Evolutionary conservation across 1,284 basidiomycete genomes (phyloP), one percentile per base, ranked within the genome.

Genomic region (Coniferiporia weirii): DNA sequence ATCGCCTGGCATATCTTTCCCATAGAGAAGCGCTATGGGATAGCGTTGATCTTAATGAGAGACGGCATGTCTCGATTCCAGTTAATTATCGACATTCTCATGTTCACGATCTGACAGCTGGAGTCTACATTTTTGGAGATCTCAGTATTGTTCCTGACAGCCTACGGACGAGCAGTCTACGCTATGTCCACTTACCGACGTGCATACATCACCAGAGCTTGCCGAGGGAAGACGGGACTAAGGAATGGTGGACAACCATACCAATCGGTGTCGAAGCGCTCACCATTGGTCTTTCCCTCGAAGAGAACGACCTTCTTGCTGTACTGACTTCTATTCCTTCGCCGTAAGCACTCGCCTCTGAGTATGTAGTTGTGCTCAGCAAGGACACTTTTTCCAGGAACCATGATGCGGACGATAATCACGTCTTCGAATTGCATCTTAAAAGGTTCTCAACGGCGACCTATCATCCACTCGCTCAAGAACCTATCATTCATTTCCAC

Each of bases 241-340:
- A 10, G 3, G 35, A 46, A 17, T 50, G 47, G 45, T 61, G 60
- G 60, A 54, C 19, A 15, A 10, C 22, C 9, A 19, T 56, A 12
- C 50, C 57, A 22, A 38, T 62, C 2, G 57, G 53, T 20, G 44
- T 52, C n/a, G 57, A 62, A 53, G 57, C 56, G 19, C 44, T 59
- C 73, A 74, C 79, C 62, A 72, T 81, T 61, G 78, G 77, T 0
- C 60, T 81, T 15, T 71, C 74, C 32, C 67, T 79, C 8, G 69
- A 76, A 35, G 77, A 80, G 63, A 77, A 79, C 60, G 77, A 81
- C 64, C 66, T 81, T 13, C 70, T 80, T 15, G 77, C 73, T 1
- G 64, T 78, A 35, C 66, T 61, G 10, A 58, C 60, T 10, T 54
- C 60, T 17, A 46, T 45, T 4, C 47, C 34, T 9, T 22, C 50